A percentile compares a stretch with the other conserved stretches of the same genome.
Evolutionary conservation across 805 yeast genomes (phyloP).

Genomic region (Millerozyma miso): DNA sequence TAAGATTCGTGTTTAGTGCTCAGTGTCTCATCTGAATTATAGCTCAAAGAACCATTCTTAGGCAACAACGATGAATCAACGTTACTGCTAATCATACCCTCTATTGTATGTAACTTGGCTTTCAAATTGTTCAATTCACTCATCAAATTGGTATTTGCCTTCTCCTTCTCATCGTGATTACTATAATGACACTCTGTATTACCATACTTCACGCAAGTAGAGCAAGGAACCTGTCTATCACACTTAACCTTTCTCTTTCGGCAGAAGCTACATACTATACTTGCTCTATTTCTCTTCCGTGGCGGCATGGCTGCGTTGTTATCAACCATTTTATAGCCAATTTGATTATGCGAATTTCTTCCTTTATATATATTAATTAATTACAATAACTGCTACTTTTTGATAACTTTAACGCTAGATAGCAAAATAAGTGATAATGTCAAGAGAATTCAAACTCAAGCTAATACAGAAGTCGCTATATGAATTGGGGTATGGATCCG

Average conservation of each 20-base stretch:
- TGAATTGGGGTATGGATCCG: constrained; percentile 26
- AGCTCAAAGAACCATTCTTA: neutral
- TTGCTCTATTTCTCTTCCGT: constrained; percentile 22
- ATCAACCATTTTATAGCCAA: neutral
- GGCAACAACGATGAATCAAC: neutral
- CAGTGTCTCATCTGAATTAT: neutral
- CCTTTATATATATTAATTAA: neutral
- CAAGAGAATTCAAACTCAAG: constrained; percentile 25
- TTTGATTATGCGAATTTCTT: neutral
- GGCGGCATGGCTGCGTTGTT: constrained; percentile 1
- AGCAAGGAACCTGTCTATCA: constrained; percentile 34
- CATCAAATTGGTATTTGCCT: neutral
- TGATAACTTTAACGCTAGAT: no score
- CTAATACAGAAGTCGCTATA: constrained; percentile 25
- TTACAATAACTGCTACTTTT: neutral
- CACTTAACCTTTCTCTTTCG: constrained; percentile 35
- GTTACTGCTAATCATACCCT: constrained; percentile 9
- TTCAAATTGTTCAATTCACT: constrained; percentile 11
- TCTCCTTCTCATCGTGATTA: neutral
- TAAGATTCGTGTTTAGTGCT: neutral
- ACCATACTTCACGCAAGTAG: constrained; percentile 27
- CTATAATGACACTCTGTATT: constrained; percentile 21
- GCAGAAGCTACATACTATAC: constrained; percentile 35
- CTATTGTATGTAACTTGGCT: constrained; percentile 11
- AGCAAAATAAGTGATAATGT: constrained; percentile 9